phyloP scores from a whole-genome alignment of 2,329 filamentous ascomycete genomes.

The Lachnellula subtilissima region DNA sequence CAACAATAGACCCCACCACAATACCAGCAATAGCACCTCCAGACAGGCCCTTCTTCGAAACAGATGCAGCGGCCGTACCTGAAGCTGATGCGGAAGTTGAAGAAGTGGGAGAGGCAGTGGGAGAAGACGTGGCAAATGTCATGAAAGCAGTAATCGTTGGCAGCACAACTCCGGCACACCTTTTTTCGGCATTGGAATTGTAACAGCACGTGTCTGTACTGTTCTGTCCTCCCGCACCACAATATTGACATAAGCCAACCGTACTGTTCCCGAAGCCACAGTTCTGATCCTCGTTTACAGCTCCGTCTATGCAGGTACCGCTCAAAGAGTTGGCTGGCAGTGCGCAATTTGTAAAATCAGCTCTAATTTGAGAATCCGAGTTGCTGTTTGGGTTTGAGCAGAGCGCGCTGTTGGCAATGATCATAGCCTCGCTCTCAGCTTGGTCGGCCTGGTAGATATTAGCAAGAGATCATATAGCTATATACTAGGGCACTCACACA shows the following conservation, averaged over 20 bases:
- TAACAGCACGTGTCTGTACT: constrained; percentile 94
- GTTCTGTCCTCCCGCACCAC: constrained; percentile 76
- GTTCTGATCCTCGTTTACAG: constrained; percentile 75
- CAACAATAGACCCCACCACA: constrained; percentile 74
- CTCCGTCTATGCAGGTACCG: constrained; percentile 69
- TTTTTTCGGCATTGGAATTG: constrained; percentile 66
- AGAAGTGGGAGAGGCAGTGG: constrained; percentile 41
- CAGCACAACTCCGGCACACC: constrained; percentile 72
- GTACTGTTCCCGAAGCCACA: constrained; percentile 76
- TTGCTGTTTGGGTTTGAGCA: constrained; percentile 64
- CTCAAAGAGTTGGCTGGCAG: constrained; percentile 76
- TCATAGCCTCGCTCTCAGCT: constrained; percentile 82
- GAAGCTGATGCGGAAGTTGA: constrained; percentile 15
- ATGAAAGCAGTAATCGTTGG: constrained; percentile 71
- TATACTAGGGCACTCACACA: constrained; percentile 56
- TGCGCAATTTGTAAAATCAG: constrained; percentile 88
- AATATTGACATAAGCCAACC: constrained; percentile 81
- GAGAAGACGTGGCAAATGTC: constrained; percentile 49
- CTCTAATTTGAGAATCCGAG: constrained; percentile 72
- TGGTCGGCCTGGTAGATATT: constrained; percentile 59
- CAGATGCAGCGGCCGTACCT: constrained; percentile 8
- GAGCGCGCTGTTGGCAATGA: constrained; percentile 67
- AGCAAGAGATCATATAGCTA: constrained; percentile 22
- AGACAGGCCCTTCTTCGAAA: constrained; percentile 50
- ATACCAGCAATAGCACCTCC: constrained; percentile 90